A percentile compares a stretch with the other conserved stretches of the same genome.
phyloP scores from a whole-genome alignment of 2,329 filamentous ascomycete genomes.

The Talaromyces rugulosus region DNA sequence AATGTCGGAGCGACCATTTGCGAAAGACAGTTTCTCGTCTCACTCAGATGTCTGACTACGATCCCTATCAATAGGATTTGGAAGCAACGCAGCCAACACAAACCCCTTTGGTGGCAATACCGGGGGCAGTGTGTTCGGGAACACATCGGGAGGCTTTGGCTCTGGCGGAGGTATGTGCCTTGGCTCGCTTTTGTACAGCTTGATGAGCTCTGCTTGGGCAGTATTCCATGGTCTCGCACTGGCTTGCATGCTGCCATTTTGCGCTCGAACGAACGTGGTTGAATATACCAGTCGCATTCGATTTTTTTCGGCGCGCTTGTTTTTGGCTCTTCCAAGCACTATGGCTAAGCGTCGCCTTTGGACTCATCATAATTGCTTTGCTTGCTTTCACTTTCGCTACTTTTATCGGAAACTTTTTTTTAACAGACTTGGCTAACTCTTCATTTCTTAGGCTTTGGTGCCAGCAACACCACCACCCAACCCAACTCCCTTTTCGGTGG shows the following conservation, averaged over 20 bases:
- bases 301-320: neutral
- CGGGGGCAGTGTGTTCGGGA: conserved; percentile 33
- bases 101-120: conserved; percentile 34
- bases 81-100: conserved; percentile 31
- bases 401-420: conserved; percentile 5
- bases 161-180: conserved; percentile 39
- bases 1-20: conserved; percentile 25
- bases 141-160: conserved; percentile 36
- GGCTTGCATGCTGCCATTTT: neutral
- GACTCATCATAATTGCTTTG: neutral
- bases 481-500: conserved; percentile 19
- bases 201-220: neutral
- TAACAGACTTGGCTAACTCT: conserved; percentile 15
- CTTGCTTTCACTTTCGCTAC: neutral
- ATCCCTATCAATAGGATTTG: conserved; percentile 36
- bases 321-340: neutral
- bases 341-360: neutral
- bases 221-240: neutral
- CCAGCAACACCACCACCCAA: conserved; percentile 27
- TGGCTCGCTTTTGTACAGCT: neutral
- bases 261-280: neutral
- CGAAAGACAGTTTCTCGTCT: conserved; percentile 30
- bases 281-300: neutral
- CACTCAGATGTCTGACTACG: conserved; percentile 36
- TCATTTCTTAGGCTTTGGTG: conserved; percentile 32